Conservation (phyloP, 257 asterid genomes). For the Gentiana dahurica region DNA sequence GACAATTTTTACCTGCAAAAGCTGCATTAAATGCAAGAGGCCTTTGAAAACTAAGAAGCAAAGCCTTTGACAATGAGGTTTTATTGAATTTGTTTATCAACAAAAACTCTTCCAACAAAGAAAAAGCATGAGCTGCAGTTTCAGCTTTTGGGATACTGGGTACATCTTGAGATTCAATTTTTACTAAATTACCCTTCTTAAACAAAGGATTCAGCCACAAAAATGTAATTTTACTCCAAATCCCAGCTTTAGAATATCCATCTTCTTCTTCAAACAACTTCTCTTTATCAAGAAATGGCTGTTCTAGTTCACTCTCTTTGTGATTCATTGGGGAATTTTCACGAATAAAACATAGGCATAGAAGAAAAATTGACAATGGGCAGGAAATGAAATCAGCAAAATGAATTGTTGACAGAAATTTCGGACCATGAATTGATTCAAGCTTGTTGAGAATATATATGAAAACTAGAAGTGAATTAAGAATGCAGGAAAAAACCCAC, state of each 20-base stretch:
- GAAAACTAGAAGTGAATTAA: constrained; percentile 17
- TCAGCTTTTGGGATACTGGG: constrained; percentile 56
- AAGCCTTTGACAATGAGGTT: constrained; percentile 42
- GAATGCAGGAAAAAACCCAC: constrained; percentile 49
- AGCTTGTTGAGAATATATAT: constrained; percentile 21
- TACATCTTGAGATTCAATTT: constrained; percentile 33
- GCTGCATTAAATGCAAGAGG: constrained; percentile 56
- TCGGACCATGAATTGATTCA: constrained; percentile 16
- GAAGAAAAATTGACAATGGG: constrained; percentile 32
- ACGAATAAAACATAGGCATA: constrained; percentile 28
- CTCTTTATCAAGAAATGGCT: constrained; percentile 25
- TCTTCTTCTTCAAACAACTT: constrained; percentile 5
- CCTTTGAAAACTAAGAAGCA: constrained; percentile 28
- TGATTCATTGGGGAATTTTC: constrained; percentile 8
- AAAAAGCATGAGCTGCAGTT: constrained; percentile 55
- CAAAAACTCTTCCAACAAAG: constrained; percentile 52
- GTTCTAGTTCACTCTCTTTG: constrained; percentile 28
- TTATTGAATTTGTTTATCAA: constrained; percentile 29
- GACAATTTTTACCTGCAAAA: constrained; percentile 55
- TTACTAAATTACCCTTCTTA: constrained; percentile 34
- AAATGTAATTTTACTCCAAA: constrained; percentile 62
- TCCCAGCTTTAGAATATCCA: constrained; percentile 50
- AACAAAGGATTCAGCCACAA: constrained; percentile 80
- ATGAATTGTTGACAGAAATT: constrained; percentile 25
- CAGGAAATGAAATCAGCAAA: constrained; percentile 37